Conservation (phyloP, 768 basidiomycete genomes). For the Dentipellis fragilis region DNA sequence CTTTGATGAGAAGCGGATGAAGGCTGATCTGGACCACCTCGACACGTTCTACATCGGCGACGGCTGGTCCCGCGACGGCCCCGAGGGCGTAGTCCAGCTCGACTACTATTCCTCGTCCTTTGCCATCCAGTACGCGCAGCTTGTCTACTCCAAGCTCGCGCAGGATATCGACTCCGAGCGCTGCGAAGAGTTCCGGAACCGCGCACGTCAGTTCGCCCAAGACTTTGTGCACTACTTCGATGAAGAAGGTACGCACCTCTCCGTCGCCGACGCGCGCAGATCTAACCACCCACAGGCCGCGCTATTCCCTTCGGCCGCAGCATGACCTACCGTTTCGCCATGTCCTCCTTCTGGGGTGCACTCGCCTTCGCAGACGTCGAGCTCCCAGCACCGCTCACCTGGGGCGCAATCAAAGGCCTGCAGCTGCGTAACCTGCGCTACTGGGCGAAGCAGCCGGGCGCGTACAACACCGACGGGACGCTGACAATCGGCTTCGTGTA, state of each 20-base stretch:
- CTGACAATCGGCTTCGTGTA: constrained; percentile 64
- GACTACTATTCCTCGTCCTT: constrained; percentile 77
- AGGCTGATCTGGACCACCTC: constrained; percentile 63
- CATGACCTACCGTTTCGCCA: constrained; percentile 72
- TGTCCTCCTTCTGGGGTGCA: constrained; percentile 73
- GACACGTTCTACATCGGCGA: constrained; percentile 72
- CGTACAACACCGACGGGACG: constrained; percentile 53
- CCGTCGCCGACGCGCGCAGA: not conserved
- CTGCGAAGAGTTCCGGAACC: constrained; percentile 52
- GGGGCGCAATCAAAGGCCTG: constrained; percentile 68
- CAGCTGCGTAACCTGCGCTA: constrained; percentile 65
- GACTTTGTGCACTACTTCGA: constrained; percentile 75
- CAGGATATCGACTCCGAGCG: constrained; percentile 52
- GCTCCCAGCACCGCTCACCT: constrained; percentile 58
- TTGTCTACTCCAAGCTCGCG: constrained; percentile 60
- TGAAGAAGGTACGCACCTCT: constrained; percentile 39
- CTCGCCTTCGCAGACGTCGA: constrained; percentile 63
- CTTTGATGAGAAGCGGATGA: constrained; percentile 53
- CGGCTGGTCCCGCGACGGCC: constrained; percentile 73
- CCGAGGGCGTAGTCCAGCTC: constrained; percentile 66
- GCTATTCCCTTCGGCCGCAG: constrained; percentile 70
- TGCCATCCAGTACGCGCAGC: constrained; percentile 67
- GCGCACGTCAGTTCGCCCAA: constrained; percentile 51
- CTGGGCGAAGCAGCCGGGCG: constrained; percentile 57
- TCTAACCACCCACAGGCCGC: constrained; percentile 34